Base-by-base conservation (phyloP, 805 yeast species). In the Sungouiozyma intestinalis region DNA sequence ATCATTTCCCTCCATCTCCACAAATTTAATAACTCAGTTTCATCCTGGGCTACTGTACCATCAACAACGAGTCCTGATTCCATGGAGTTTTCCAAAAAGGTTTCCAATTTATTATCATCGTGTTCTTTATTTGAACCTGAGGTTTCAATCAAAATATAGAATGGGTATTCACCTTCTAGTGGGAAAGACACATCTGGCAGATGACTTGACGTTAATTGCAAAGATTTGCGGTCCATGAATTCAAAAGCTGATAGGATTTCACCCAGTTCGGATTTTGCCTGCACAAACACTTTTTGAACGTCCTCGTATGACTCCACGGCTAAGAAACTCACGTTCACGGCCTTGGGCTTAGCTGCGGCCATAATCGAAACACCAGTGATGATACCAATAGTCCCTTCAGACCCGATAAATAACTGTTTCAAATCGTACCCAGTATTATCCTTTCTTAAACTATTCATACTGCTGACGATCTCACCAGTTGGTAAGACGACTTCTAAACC, bases 1-100 rank as follows among this genome's bases (percentile, higher is more conserved):
- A 90, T 77, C 48, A 81, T 74, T 65, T 92, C 98, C 67, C 98
- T 79, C 97, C 97, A 92, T 29, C 79, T 68, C 98, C 98, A 92
- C 53, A 92, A 72, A 43, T 77, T 78, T 46, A 70, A 71, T 45
- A 85, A 65, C 64, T 92, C 97, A 1, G 92, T 71, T 65, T 85
- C 96, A 61, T 88, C 97, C 63, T 87, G 95, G 6, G 98, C 95
- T 49, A 92, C 83, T 34, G 86, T 88, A 56, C 98, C 98, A 62
- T 92, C 97, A n/a, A 72, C 69, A 27, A 92, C 88, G 38, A 79
- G 61, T 40, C 81, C 97, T 24, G 76, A 73, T 62, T 84, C 95
- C 86, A 92, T 83, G 14, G 81, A 81, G 24, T 67, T 67, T 51
- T 87, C 97, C 57, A 92, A 70, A 62, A 92, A 92, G 0, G 73